Evolutionary conservation across 1,139 yeast species (phyloP), one percentile per base, ranked within the genome.

Genomic region (Blastobotrys indianensis): DNA sequence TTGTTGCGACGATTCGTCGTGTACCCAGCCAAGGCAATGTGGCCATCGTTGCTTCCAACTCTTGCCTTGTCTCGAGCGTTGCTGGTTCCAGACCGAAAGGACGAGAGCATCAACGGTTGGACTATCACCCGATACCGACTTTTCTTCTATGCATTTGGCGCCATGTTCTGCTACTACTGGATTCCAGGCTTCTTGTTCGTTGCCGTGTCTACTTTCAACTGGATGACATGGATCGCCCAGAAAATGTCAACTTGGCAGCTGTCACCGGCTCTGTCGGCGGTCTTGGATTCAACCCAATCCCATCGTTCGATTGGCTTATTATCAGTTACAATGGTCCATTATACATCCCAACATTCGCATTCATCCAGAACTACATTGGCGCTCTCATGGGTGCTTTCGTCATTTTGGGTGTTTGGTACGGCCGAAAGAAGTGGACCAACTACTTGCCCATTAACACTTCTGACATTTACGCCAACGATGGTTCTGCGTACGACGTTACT

Each of bases 221-320:
- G 84, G 83, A 70, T 75, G 59, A 71, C 79, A 4, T 80, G 85
- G 84, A 77, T 78, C 45, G 63, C 68, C 83, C 83, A 10, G 56
- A 71, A 31, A 79, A 77, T 57, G 66, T 73, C 52, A 70, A 74
- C 51, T 61, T 80, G 37, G 80, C 80, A 1, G 64, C 64, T 20
- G 65, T 80, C 39, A 75, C 80, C 1, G 85, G 85, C 1, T 58
- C 70, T 2, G 60, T 72, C 2, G 42, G 56, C 52, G 84, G 84
- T 10, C 60, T 79, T 12, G 84, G 83, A 1, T 54, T 79, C 38
- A 77, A 77, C 56, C 84, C 82, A 10, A 56, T 73, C 45, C 60
- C 80, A 1, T 76, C 46, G 37, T 74, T 77, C 53, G 82, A 74
- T 56, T 76, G 79, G 78, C 73, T 70, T 53, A 54, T 70, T 65